Evolutionary conservation across 805 yeast genomes (phyloP).

Genomic region (Monosporozyma siamensis): DNA sequence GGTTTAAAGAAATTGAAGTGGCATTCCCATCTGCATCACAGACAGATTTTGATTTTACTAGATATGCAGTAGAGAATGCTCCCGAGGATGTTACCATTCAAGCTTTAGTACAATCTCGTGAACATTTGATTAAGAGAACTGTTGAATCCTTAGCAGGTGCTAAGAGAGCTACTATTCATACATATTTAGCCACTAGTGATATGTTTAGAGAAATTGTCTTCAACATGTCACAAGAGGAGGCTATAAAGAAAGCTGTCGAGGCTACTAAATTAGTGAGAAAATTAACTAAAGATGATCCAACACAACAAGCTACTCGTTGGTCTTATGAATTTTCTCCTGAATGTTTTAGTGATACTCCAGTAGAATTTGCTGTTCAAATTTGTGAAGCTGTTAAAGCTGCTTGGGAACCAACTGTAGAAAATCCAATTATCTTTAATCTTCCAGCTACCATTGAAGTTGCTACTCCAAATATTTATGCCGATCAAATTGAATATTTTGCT

Average conservation of each 20-base stretch:
- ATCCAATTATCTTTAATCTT: conserved; percentile 68
- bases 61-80: conserved; percentile 61
- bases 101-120: conserved; percentile 70
- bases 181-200: conserved; percentile 68
- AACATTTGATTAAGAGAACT: conserved; percentile 61
- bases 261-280: conserved; percentile 54
- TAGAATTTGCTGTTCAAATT: conserved; percentile 52
- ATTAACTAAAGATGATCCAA: conserved; percentile 65
- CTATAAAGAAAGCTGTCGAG: conserved; percentile 50
- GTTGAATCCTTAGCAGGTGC: conserved; percentile 69
- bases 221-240: conserved; percentile 47
- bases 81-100: conserved; percentile 74
- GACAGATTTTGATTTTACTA: conserved; percentile 71
- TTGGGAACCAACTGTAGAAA: conserved; percentile 58
- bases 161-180: conserved; percentile 64
- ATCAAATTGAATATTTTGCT: conserved; percentile 69
- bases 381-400: conserved; percentile 73
- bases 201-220: conserved; percentile 67
- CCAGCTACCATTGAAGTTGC: conserved; percentile 83
- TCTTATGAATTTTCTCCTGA: conserved; percentile 74
- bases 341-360: conserved; percentile 61
- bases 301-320: conserved; percentile 51
- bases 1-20: conserved; percentile 78
- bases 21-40: conserved; percentile 78
- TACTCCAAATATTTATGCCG: conserved; percentile 76